phyloP scores from a whole-genome alignment of 805 yeast genomes.

The Wickerhamomyces rabaulensis region DNA sequence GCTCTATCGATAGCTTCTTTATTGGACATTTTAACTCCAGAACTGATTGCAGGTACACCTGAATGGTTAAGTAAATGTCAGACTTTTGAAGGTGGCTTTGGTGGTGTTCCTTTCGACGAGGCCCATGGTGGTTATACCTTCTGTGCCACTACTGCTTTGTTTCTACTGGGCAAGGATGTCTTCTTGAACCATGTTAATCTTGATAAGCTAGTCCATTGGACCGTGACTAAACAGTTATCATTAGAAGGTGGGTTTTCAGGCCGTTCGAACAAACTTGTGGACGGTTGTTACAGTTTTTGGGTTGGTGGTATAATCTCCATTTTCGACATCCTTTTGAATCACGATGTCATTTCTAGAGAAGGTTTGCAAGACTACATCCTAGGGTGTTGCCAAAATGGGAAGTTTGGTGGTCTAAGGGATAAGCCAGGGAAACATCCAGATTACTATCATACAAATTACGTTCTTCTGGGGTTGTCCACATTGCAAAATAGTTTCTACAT shows the following conservation, averaged over 20 bases:
- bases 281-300: constrained; percentile 96
- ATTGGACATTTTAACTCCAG: constrained; percentile 57
- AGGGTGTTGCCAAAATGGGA: constrained; percentile 62
- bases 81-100: constrained; percentile 94
- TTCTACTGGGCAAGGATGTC: constrained; percentile 34
- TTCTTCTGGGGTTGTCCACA: constrained; percentile 59
- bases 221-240: constrained; percentile 56
- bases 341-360: constrained; percentile 43
- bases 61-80: constrained; percentile 71
- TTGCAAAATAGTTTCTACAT: constrained; percentile 16
- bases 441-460: constrained; percentile 87
- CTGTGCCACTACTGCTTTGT: constrained; percentile 73
- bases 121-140: constrained; percentile 98
- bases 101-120: constrained; percentile 74
- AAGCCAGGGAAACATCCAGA: constrained; percentile 83
- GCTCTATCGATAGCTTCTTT: constrained; percentile 70
- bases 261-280: constrained; percentile 88
- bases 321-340: constrained; percentile 45
- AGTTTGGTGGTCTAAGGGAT: constrained; percentile 74
- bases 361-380: constrained; percentile 62
- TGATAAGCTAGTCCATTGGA: constrained; percentile 58
- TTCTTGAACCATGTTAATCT: constrained; percentile 38
- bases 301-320: constrained; percentile 74
- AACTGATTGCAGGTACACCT: constrained; percentile 45
- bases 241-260: constrained; percentile 90